These are phyloP conservation scores for Peronospora tabacina DNA, from an alignment of 352 stramenopile species.

Conservation along the genomic window DNA sequence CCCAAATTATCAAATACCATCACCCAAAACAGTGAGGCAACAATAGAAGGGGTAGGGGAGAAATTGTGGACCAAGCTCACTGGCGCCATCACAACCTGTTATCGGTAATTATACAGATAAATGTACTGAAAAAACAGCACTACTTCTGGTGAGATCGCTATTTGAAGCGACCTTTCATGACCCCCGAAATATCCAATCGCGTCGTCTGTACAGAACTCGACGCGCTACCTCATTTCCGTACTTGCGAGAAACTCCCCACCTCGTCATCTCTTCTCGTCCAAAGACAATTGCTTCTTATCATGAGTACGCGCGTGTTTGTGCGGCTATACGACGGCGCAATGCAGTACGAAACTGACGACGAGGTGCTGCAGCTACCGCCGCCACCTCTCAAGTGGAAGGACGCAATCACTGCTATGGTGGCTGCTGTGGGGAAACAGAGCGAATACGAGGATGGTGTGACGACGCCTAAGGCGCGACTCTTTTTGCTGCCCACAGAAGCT, in stretches of 20 bases:
- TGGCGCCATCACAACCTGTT: constrained; percentile 15
- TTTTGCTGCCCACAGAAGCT: constrained; percentile 48
- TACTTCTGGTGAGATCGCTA: neutral
- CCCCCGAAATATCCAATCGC: constrained; percentile 17
- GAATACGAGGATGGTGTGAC: constrained; percentile 38
- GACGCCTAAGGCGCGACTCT: constrained; percentile 45
- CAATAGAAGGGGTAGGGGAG: constrained; percentile 29
- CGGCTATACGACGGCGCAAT: constrained; percentile 54
- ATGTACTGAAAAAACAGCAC: constrained; percentile 8
- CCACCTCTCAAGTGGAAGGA: constrained; percentile 61
- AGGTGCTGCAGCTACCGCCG: constrained; percentile 58
- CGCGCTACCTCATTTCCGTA: constrained; percentile 23
- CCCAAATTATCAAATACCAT: constrained; percentile 1
- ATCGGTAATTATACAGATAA: neutral
- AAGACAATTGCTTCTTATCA: constrained; percentile 3
- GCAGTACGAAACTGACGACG: constrained; percentile 47
- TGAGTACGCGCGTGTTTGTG: constrained; percentile 66
- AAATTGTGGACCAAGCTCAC: constrained; percentile 31
- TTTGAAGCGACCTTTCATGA: constrained; percentile 5
- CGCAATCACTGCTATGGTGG: constrained; percentile 56
- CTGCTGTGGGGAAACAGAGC: constrained; percentile 42
- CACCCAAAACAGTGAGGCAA: constrained; percentile 8
- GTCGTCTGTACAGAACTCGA: constrained; percentile 12
- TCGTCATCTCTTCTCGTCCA: neutral
- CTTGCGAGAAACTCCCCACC: constrained; percentile 21